Evolutionary conservation across 805 yeast species (phyloP).

Genomic region (Wickerhamiella sergipiensis): DNA sequence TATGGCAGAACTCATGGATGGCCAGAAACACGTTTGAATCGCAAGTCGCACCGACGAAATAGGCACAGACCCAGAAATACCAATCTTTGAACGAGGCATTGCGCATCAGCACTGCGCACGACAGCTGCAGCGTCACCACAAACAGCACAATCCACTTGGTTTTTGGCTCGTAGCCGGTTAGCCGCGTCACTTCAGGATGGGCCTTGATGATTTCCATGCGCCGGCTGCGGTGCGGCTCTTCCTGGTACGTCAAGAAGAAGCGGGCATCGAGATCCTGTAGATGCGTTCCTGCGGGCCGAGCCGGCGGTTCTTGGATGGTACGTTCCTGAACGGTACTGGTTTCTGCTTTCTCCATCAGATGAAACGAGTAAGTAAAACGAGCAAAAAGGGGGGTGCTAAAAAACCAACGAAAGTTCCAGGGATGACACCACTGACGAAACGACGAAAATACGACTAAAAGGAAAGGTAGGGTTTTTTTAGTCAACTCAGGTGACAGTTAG

Average conservation of each 20-base stretch:
- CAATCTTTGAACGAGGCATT: constrained; percentile 38
- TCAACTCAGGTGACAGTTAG: neutral
- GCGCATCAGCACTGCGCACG: constrained; percentile 47
- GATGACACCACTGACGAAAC: neutral
- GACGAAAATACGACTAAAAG: neutral
- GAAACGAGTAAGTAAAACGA: too few species aligned
- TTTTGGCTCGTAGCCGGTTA: constrained; percentile 74
- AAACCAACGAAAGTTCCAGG: too few species aligned
- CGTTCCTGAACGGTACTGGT: too few species aligned
- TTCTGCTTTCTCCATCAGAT: neutral
- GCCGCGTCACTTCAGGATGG: constrained; percentile 66
- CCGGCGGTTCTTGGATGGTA: neutral
- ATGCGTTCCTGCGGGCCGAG: neutral
- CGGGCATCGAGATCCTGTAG: constrained; percentile 10
- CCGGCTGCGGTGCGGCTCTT: constrained; percentile 68
- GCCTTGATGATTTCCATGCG: constrained; percentile 59
- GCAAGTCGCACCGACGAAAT: constrained; percentile 73
- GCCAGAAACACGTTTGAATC: constrained; percentile 76
- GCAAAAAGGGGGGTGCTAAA: neutral
- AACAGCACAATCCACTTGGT: constrained; percentile 62
- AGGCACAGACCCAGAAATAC: constrained; percentile 50
- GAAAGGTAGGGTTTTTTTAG: neutral
- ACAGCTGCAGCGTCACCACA: constrained; percentile 57
- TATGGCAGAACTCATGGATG: constrained; percentile 80
- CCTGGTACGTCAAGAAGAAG: constrained; percentile 71